Base-by-base conservation (phyloP, 345 rosid species). In the Eutrema heterophyllum region DNA sequence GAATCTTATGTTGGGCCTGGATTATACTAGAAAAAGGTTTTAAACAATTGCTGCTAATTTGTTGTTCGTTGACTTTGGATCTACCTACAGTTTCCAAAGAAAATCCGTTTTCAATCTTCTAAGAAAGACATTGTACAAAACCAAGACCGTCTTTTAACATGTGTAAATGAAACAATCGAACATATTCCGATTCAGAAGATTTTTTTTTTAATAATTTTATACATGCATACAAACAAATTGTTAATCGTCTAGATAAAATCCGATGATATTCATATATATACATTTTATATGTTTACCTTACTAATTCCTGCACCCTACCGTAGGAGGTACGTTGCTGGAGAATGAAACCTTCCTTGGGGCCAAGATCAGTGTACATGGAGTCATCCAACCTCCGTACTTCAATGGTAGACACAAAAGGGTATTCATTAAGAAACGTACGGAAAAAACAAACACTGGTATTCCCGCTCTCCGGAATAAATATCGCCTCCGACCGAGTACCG, bases 361-460 rank as follows among this genome's bases (percentile, higher is more conserved):
- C 78, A 58, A 74, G 67, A 74, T 58, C 54, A 2, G 60, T 46
- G 61, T 74, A 66, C 73, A 74, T 74, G 14, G 67, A 66, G 27
- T 15, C 53, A 27, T 67, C 73, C 68, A 74, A 49, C 13, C 41
- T 66, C 32, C 72, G 32, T 24, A 74, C 73, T 74, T 74, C 78
- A 39, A 74, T 74, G 33, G 68, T 18, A 24, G 73, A 67, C 24
- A 74, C 71, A 67, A 74, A 67, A 4, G 73, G 73, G 56, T 26
- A 0, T 9, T 66, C 45, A n/a, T 5, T 67, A 27, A 26, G 38
- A 29, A 66, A 52, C 67, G 52, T 67, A 13, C 73, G 67, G 24
- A 59, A 24, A 49, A 67, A 39, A 30, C 78, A 74, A 11, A 74
- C 53, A 57, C 68, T 74, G 0, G 8, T 74, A 4, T 41, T 57